Conservation (phyloP, 1,284 basidiomycete genomes). For the Ustilago esculenta region DNA sequence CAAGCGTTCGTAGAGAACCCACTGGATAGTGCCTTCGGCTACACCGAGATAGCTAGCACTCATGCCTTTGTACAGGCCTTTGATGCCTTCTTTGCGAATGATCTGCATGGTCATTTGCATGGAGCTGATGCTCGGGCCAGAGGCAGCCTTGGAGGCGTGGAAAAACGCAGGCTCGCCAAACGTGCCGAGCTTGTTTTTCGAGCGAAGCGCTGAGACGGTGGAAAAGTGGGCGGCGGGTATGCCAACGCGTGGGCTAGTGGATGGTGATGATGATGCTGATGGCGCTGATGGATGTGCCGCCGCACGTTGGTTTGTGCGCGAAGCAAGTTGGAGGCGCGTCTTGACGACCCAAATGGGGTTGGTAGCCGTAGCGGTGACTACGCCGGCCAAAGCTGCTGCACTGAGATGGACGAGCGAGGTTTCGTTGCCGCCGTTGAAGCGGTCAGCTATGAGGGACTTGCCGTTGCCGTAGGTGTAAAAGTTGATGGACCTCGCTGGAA, state of each 20-base stretch:
- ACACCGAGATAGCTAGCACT: slow-evolving; percentile 95
- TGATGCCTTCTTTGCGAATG: slow-evolving; percentile 80
- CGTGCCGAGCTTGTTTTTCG: slow-evolving; percentile 21
- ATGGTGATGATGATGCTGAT: neutral
- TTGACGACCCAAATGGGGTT: slow-evolving; percentile 99
- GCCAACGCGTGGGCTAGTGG: neutral
- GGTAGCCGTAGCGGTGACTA: slow-evolving; percentile 87
- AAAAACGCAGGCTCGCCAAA: slow-evolving; percentile 53
- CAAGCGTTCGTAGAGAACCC: slow-evolving; percentile 91
- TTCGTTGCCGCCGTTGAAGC: slow-evolving; percentile 82
- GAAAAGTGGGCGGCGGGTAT: slow-evolving; percentile 19
- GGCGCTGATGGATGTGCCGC: neutral
- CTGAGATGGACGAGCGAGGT: slow-evolving; percentile 84
- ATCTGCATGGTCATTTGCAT: slow-evolving; percentile 78
- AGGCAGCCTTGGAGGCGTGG: slow-evolving; percentile 45
- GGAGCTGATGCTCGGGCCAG: slow-evolving; percentile 70
- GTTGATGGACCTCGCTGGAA: slow-evolving; percentile 90
- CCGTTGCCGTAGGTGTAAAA: slow-evolving; percentile 99
- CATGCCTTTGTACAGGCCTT: slow-evolving; percentile 92
- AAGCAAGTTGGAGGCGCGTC: slow-evolving; percentile 83
- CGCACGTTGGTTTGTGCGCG: slow-evolving; percentile 27
- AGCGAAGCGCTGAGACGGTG: slow-evolving; percentile 7
- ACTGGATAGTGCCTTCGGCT: slow-evolving; percentile 95
- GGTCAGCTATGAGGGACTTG: slow-evolving; percentile 85
- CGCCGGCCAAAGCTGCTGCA: slow-evolving; percentile 82